Base-by-base conservation (phyloP, 768 basidiomycete species). In the Hemileccinum impolitum region DNA sequence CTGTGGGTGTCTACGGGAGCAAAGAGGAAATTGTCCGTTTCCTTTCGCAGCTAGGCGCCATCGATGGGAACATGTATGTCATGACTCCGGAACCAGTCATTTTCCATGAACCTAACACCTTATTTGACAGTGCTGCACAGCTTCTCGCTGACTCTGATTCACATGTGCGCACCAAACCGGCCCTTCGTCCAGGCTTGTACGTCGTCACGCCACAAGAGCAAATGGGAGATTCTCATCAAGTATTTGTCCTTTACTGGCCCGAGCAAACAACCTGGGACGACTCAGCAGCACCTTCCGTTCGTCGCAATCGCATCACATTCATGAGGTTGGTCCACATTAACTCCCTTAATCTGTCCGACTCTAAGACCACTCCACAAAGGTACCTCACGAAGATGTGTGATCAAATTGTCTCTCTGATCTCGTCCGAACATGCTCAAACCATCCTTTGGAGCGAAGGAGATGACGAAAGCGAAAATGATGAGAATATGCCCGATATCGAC, bases 161-260 rank as follows among this genome's bases (percentile, higher is more conserved):
- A 7, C 18, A 46, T 11, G 8, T 11, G 1, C 50, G 45, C 21
- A 35, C 32, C 12, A 48, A 52, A 14, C 61, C 57, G 1, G 14
- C 23, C 14, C 60, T 61, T 31, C 57, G 60, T 7, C 63, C 61
- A 4, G 60, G 61, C 15, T 38, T 61, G 37, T 61, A 61, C 28
- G 54, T 61, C 26, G 3, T 61, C 34, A 50, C 46, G 4, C 25
- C 53, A 5, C 44, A 46, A 15, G 50, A 36, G 17, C 47, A 50
- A 26, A 36, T 21, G 0, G 39, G 14, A 13, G 26, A 6, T 2
- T 23, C 39, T 2, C 60, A 68, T 21, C 58, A 67, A 19, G 43
- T 77, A 7, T 80, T 77, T 43, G 70, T 80, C 13, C 54, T 84
- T 6, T 83, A 79, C 48, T 85, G 84, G 83, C 82, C 82, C 0